Conservation (phyloP, 2,329 filamentous ascomycete genomes). For the Trichoderma oligosporum region DNA sequence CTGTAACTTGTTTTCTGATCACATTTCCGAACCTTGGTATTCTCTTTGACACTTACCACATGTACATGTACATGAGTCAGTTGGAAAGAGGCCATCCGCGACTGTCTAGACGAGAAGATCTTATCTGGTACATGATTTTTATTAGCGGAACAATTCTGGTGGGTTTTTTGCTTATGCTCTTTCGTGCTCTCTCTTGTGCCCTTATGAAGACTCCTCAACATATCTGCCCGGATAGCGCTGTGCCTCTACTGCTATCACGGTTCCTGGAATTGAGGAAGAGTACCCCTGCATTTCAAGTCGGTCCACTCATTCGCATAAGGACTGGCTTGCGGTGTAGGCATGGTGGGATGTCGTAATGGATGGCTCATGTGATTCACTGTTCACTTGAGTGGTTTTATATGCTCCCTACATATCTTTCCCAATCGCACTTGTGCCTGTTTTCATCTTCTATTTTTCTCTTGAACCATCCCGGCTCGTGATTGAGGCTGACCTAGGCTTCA, state of each 20-base stretch:
- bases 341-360: slow-evolving; percentile 73
- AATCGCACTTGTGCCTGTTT: neutral
- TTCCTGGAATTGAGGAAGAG: slow-evolving; percentile 84
- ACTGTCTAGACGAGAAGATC: slow-evolving; percentile 71
- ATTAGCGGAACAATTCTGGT: slow-evolving; percentile 70
- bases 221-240: slow-evolving; percentile 76
- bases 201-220: slow-evolving; percentile 44
- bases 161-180: slow-evolving; percentile 45
- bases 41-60: slow-evolving; percentile 68
- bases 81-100: slow-evolving; percentile 69
- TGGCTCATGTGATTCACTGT: slow-evolving; percentile 60
- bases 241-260: slow-evolving; percentile 68
- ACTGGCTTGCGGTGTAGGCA: slow-evolving; percentile 63
- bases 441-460: neutral
- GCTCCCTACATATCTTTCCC: slow-evolving; percentile 57
- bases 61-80: slow-evolving; percentile 73
- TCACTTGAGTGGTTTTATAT: slow-evolving; percentile 56
- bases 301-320: slow-evolving; percentile 66
- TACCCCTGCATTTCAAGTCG: slow-evolving; percentile 60
- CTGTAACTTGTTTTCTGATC: slow-evolving; percentile 42
- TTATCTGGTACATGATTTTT: slow-evolving; percentile 76
- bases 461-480: neutral
- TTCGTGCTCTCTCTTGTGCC: slow-evolving; percentile 16
- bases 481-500: slow-evolving; percentile 25
- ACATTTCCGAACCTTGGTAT: slow-evolving; percentile 44